Base-by-base conservation (phyloP, 2,329 filamentous ascomycete genomes). In the Apiospora kogelbergensis region DNA sequence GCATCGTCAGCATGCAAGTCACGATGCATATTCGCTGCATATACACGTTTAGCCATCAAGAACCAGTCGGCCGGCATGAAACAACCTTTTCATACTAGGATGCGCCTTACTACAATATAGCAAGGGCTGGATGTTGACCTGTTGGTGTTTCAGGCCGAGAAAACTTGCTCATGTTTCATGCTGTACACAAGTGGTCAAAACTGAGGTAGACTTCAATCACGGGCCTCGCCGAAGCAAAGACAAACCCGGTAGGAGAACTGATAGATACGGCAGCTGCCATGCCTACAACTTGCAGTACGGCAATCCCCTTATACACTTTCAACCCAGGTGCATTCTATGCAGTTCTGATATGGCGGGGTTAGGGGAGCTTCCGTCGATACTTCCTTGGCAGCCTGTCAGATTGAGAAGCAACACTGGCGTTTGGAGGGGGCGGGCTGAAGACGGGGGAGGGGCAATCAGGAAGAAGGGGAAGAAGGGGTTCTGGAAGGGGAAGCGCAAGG, bases 131-230 rank as follows among this genome's bases (percentile, higher is more conserved):
- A 37, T 6, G 53, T n/a, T 37, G 17, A 60, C 26, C 20, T 60
- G 30, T 22, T 30, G 20, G 30, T 60, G 53, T 65, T 65, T 65
- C 40, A 42, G 40, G 15, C n/a, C 22, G 42, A 17, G 63, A 44
- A 65, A 65, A 65, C 63, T 65, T 65, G 63, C 63, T 65, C 63
- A 65, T 44, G 63, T 65, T 65, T 65, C 63, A 65, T 30, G 6
- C n/a, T n/a, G n/a, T n/a, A n/a, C n/a, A 37, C 13, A 60, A 33
- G 30, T 60, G 53, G 30, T 42, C 63, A 63, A 37, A 60, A 46
- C 20, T 60, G 33, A n/a, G 65, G 24, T 37, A 37, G 42, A 37
- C n/a, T 37, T 11, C 30, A 2, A 37, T 30, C 53, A 37, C 53
- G 20, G 30, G 11, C 53, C 53, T 37, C 53, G 20, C 53, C 53